These are phyloP conservation scores for Clarireedia paspali DNA, from an alignment of 2,329 filamentous ascomycete genomes.

Conservation along the genomic window DNA sequence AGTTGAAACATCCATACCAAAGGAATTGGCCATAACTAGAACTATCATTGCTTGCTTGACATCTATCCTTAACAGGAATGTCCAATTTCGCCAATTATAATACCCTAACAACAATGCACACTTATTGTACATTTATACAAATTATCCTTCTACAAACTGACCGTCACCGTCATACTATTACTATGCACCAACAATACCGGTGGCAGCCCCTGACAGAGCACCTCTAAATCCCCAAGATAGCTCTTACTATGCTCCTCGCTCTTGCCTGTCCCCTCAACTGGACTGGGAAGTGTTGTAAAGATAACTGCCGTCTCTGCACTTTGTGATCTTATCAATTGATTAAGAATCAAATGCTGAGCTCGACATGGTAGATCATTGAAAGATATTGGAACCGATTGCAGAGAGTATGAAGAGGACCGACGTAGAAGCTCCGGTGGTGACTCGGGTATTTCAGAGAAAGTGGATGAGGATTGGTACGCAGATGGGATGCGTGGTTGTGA, in stretches of 20 bases:
- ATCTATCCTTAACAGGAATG: no score
- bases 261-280: conserved; percentile 32
- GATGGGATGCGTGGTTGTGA: conserved; percentile 17
- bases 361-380: conserved; percentile 16
- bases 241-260: conserved; percentile 21
- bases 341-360: conserved; percentile 26
- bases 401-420: conserved; percentile 17
- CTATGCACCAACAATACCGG: conserved; percentile 17
- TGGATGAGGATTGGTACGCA: conserved; percentile 18
- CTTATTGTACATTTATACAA: no score
- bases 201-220: conserved; percentile 17
- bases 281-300: conserved; percentile 77
- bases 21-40: no score
- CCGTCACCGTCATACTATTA: conserved; percentile 21
- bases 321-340: conserved; percentile 26
- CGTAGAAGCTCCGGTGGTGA: conserved; percentile 24
- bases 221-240: conserved; percentile 23
- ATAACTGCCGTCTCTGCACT: conserved; percentile 29
- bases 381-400: conserved; percentile 23
- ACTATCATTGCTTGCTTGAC: no score
- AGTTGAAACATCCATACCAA: no score
- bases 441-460: conserved; percentile 42
- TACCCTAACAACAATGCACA: no score
- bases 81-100: no score
- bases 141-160: conserved; percentile 3